Evolutionary conservation across 2,329 filamentous ascomycete genomes (phyloP).

Genomic region (Aspergillus oerlinghausenensis): DNA sequence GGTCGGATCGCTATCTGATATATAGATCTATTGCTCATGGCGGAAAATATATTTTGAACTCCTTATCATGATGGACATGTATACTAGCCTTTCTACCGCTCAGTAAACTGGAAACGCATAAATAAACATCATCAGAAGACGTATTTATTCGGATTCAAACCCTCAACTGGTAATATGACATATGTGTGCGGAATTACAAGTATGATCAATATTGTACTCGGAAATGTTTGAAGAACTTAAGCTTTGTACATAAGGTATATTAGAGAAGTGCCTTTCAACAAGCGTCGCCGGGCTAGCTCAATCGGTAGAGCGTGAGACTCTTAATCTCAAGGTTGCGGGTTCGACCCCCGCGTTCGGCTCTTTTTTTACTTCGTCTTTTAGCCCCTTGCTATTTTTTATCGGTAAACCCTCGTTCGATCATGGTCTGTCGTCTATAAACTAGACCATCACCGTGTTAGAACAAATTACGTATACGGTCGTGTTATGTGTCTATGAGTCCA

Average conservation of each 20-base stretch:
- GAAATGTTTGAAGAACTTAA: too few relatives aligned
- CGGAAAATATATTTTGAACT: background rate
- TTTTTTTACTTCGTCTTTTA: constrained; percentile 5
- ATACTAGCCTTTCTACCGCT: background rate
- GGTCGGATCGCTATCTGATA: background rate
- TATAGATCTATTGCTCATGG: background rate
- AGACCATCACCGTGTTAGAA: background rate
- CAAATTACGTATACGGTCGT: too few relatives aligned
- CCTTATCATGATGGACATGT: background rate
- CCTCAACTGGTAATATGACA: background rate
- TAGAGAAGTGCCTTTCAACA: background rate
- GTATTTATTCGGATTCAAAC: background rate
- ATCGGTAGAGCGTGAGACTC: constrained; percentile 48
- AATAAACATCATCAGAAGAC: background rate
- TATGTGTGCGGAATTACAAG: background rate
- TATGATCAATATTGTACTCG: background rate
- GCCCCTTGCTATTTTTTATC: too few relatives aligned
- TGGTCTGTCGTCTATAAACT: background rate
- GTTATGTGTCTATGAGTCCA: background rate
- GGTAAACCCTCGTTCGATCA: too few relatives aligned
- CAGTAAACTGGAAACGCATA: background rate
- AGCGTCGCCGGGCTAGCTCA: constrained; percentile 43
- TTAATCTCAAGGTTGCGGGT: constrained; percentile 42
- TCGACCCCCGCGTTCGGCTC: constrained; percentile 42
- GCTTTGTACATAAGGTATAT: background rate